A percentile compares a stretch with the other conserved stretches of the same genome.
Evolutionary conservation across 2,329 filamentous ascomycete genomes (phyloP).

Genomic region (Calonectria henricotiae): DNA sequence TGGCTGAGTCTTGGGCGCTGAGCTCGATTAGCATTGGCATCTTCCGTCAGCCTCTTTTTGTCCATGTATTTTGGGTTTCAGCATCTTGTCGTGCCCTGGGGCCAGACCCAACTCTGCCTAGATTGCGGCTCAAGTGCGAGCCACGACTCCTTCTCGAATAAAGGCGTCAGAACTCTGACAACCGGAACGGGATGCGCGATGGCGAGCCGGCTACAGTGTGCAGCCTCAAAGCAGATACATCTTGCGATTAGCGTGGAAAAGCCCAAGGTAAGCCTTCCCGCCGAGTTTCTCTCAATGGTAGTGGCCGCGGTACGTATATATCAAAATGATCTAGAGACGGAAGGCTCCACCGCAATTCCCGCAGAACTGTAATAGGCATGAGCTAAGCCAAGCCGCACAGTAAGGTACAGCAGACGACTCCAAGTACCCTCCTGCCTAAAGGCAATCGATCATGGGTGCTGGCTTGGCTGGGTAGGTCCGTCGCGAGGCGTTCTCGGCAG

Average conservation of each 20-base stretch:
- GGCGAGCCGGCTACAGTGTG: constrained; percentile 14
- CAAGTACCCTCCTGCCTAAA: not conserved
- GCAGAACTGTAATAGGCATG: constrained; percentile 1
- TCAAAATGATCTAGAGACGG: constrained; percentile 2
- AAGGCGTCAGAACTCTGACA: not conserved
- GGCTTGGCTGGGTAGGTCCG: not conserved
- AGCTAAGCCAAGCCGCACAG: constrained; percentile 1
- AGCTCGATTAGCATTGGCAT: not conserved
- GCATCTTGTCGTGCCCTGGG: not conserved
- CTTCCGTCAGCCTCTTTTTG: not conserved
- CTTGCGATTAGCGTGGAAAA: constrained; percentile 5
- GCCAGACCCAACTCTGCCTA: constrained; percentile 13
- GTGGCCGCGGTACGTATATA: not conserved
- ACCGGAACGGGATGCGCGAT: not conserved
- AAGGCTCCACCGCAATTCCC: constrained; percentile 16
- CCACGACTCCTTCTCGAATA: constrained; percentile 15
- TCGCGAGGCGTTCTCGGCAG: constrained; percentile 7
- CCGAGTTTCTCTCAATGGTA: not conserved
- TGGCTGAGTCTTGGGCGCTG: not conserved
- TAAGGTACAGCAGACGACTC: not conserved
- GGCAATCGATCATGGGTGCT: not conserved
- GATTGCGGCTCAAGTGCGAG: not conserved
- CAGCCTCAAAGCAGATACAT: not conserved
- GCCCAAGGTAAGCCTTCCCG: not conserved
- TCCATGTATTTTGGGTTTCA: not conserved